Base-by-base conservation (phyloP, 2,329 filamentous ascomycete genomes). In the Monilinia polystroma region DNA sequence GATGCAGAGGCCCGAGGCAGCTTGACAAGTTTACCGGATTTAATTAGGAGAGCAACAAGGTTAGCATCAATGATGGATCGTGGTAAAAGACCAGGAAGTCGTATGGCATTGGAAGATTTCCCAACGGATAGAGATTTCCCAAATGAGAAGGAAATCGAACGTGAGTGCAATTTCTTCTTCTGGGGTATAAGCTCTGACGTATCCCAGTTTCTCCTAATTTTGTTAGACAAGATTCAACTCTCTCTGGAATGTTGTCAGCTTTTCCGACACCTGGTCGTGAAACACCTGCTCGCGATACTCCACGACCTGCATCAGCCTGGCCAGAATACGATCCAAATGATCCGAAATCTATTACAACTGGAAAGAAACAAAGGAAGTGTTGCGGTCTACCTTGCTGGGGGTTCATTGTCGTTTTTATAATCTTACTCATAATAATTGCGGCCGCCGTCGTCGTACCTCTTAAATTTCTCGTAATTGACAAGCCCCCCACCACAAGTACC, bases 41-140 rank as follows among this genome's bases (percentile, higher is more conserved):
- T 99, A 68, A 98, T 99, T 72, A 85, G 87, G 74, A 87, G 95
- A 72, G 95, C 95, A 14, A 98, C 94, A 0, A 87, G 87, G 71
- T 81, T 98, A 49, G 94, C 93, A 20, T 87, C 91, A 0, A 93
- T 96, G 78, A 88, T 99, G 67, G 94, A 98, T 73, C 88, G 88
- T 71, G 94, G 94, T 16, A 89, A 81, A 70, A 80, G 87, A 71
- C 87, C 87, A 38, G 85, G 81, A 29, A 89, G 87, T 73, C 82
- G 83, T 59, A 83, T 85, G 53, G 82, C 84, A 26, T 74, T 87
- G 18, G 79, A 79, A 52, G 81, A 83, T 69, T 86, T 82, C 67
- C 79, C 82, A 75, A 75, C 66, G 72, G 76, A 68, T 77, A 80
- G 60, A 53, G 70, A 71, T 62, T 66, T 72, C 35, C 69, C 66